Evolutionary conservation across 1,284 basidiomycete genomes (phyloP), one percentile per base, ranked within the genome.

Genomic region (Apiotrichum sp.): DNA sequence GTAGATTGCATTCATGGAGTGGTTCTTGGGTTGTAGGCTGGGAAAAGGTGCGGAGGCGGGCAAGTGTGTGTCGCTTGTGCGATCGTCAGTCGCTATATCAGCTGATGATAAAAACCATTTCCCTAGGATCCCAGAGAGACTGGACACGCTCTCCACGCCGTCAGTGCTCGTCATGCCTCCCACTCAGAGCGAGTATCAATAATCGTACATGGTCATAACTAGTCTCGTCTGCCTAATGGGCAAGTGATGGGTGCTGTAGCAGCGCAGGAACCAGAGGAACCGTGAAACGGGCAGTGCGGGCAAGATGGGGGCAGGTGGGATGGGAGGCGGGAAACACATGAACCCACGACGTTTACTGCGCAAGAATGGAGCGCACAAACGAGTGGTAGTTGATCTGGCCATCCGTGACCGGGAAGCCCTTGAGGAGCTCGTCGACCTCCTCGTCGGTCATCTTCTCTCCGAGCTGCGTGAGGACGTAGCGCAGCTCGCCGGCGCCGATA

Each of bases 381-480:
- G 89, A 91, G 76, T 95, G 92, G 76, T 98, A 98, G 79, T 98
- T 95, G 72, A 98, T 86, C 71, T 93, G 96, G 33, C 93, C 95
- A 72, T 97, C 93, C 46, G 93, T 96, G 69, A 71, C 62, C 39
- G 65, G 65, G 62, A 66, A 74, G 40, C 93, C 93, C 78, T 98
- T 98, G 69, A 98, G 81, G 65, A 98, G 80, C 78, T 98, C 96
- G 73, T 98, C 95, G 22, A 98, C 95, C 78, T 98, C 95, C 64
- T 95, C 92, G 72, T 98, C 93, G 22, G 86, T 80, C 87, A 98
- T 91, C 82, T 98, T 96, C 82, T 98, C 93, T 14, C 93, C 93
- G 3, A 98, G 82, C 71, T 92, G 90, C 13, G 93, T 98, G 44
- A 98, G 83, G 42, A 97, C 92, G 75, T 98, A 98, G 76, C 92